Evolutionary conservation across 495 filamentous ascomycete species (phyloP).

Genomic region (Talaromyces wortmannii): DNA sequence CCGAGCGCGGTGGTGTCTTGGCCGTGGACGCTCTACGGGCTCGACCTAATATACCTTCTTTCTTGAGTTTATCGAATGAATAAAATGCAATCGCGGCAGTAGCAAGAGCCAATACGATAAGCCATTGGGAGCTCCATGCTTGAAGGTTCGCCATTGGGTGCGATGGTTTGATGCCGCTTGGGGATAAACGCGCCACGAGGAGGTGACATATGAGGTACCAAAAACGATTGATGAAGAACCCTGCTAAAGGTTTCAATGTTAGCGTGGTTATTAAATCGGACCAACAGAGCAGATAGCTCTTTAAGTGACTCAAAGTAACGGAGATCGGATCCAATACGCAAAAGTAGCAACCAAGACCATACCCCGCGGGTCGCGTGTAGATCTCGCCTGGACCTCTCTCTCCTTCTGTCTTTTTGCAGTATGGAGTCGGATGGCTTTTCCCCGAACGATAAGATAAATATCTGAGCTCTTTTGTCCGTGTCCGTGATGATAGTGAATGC

Average conservation of each 20-base stretch:
- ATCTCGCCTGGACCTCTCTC: not conserved
- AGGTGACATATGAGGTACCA: not conserved
- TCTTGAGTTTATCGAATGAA: not conserved
- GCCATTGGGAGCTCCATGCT: not conserved
- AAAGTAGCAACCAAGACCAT: constrained; percentile 3
- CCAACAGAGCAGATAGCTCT: too few relatives aligned
- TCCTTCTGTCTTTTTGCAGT: not conserved
- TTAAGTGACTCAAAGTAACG: not conserved
- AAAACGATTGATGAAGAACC: not conserved
- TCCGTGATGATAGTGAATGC: too few relatives aligned
- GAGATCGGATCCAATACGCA: not conserved
- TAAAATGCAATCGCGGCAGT: not conserved
- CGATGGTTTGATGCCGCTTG: not conserved
- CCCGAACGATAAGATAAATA: too few relatives aligned
- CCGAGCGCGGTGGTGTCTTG: constrained; percentile 48
- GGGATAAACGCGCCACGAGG: too few relatives aligned
- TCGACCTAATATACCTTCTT: constrained; percentile 7
- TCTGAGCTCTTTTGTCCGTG: too few relatives aligned
- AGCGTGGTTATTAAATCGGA: too few relatives aligned
- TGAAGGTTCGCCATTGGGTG: not conserved
- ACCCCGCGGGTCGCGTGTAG: not conserved
- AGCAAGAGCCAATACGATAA: not conserved
- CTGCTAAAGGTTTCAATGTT: too few relatives aligned
- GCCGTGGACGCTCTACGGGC: constrained; percentile 31
- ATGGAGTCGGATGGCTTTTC: not conserved